These are phyloP conservation scores for Uronychia setigera DNA, from an alignment of 73 alveolate genomes.

Conservation along the genomic window DNA sequence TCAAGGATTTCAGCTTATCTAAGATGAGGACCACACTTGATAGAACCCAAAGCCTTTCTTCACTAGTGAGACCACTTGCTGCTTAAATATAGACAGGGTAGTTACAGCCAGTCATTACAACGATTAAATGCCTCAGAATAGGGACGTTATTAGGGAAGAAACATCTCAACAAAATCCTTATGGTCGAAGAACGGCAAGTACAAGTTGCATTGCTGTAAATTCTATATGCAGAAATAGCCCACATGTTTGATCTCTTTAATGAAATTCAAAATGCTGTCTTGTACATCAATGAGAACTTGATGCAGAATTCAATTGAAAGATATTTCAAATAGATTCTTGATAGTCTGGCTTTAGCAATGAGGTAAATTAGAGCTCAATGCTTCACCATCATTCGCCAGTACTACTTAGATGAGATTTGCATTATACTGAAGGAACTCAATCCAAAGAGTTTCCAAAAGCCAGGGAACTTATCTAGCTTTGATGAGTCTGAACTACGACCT, in stretches of 20 bases:
- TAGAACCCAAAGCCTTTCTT: background rate
- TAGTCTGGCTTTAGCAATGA: background rate
- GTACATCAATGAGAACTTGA: background rate
- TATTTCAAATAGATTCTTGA: background rate
- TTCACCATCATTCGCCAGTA: background rate
- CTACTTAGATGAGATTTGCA: background rate
- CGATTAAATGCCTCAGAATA: background rate
- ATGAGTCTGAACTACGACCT: background rate
- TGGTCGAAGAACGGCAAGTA: background rate
- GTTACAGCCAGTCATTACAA: background rate
- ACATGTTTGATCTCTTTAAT: background rate
- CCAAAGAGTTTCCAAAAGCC: background rate
- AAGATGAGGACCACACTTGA: background rate
- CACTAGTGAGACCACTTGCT: background rate
- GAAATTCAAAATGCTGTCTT: background rate
- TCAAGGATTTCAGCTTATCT: background rate
- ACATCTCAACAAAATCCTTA: background rate
- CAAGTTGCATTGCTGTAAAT: background rate
- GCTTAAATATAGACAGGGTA: background rate
- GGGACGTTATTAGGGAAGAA: background rate
- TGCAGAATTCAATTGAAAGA: background rate
- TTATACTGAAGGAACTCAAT: background rate
- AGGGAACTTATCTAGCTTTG: background rate
- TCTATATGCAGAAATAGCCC: background rate
- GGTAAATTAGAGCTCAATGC: background rate